Base-by-base conservation (phyloP, 805 yeast species). In the Blastobotrys mokoenaii region DNA sequence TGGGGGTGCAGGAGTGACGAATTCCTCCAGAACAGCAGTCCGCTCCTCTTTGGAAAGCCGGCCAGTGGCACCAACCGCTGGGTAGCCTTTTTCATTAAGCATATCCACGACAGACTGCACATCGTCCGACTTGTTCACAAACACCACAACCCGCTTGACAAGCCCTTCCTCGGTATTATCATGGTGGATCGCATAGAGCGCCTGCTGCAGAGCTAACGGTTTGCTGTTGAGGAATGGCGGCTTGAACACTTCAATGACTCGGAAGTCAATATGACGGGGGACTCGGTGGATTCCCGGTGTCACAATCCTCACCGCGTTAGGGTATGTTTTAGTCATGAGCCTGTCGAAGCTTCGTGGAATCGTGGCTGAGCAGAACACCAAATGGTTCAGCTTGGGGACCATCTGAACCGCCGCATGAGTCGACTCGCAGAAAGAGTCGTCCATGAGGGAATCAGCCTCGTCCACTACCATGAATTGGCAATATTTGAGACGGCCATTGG, bases 401-500 rank as follows among this genome's bases (percentile, higher is more conserved):
- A 63, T 52, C 17, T 63, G 68, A 11, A 87, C 65, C 1, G 77
- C 74, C 1, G 68, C 62, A 50, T 77, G 72, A 2, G 96, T 84
- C 41, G 77, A 80, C 20, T 72, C 72, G 9, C 80, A 62, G 73
- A 88, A 89, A 0, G 93, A 81, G 43, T 77, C 75, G 59, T 89
- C 95, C 79, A 89, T 73, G 46, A 90, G 66, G 0, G 96, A 84
- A 64, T 90, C 98, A 0, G 98, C 97, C 63, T 90, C 98, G 60
- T 90, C 98, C 11, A 84, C 75, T 1, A 85, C 90, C 38, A 83
- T 70, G 56, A 73, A 82, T 22, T 71, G 70, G 3, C 82, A 77
- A 63, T 73, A 51, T 48, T 69, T 56, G 10, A 75, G 49, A 31
- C 52, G 56, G 12, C 50, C 48, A 15, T 48, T 46, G 2, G 66